phyloP scores from a whole-genome alignment of 768 basidiomycete genomes.

The Podaxis sp. region DNA sequence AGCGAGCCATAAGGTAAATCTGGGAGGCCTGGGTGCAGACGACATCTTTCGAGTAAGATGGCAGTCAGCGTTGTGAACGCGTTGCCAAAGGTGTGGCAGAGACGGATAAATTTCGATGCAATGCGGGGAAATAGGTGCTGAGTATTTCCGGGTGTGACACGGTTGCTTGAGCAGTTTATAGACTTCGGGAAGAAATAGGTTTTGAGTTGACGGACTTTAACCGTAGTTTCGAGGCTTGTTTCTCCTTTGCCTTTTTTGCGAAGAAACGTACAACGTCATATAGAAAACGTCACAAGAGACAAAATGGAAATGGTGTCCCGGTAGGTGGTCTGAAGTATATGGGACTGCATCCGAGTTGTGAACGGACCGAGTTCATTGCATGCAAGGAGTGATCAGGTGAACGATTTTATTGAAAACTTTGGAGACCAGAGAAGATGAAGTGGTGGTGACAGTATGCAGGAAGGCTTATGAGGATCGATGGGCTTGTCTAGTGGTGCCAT shows the following conservation, averaged over 20 bases:
- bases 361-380: not conserved
- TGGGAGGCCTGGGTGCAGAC: not conserved
- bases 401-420: not conserved
- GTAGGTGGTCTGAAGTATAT: not conserved
- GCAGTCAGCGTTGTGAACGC: not conserved
- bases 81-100: not conserved
- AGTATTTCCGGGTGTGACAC: constrained; percentile 7
- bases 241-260: not conserved
- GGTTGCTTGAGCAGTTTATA: not conserved
- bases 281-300: not conserved
- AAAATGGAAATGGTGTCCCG: not conserved
- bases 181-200: not conserved
- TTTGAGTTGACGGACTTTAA: not conserved
- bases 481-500: not conserved
- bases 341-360: not conserved
- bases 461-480: not conserved
- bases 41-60: not conserved
- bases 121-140: constrained; percentile 1
- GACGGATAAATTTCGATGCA: constrained; percentile 5
- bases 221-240: not conserved
- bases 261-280: not conserved
- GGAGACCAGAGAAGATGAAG: not conserved
- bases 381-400: not conserved
- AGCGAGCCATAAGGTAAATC: not conserved
- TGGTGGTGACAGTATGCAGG: not conserved